Evolutionary conservation across 83 land plant species (phyloP), one percentile per base, ranked within the genome.

Genomic region (Thuja plicata): DNA sequence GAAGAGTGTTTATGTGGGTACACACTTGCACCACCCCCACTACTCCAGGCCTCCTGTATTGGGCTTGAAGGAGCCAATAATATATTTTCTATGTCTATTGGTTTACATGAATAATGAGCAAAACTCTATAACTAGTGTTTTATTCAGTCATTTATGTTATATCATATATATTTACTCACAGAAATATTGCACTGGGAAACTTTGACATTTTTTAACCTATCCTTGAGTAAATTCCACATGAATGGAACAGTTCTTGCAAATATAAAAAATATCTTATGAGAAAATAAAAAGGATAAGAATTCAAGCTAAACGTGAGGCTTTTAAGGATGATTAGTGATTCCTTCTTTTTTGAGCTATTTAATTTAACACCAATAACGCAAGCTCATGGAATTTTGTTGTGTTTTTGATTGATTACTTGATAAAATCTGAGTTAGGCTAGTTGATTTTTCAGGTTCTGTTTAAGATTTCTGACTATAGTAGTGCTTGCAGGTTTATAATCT

Each of bases 401-500:
- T 40, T 79, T 40, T 32, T 34, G n/a, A 8, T 80, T 46, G 35
- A 83, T n/a, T 30, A 83, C 15, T 45, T 27, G 55, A n/a, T 19
- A 52, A 27, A 0, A 46, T 46, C 16, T 83, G 12, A 45, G 55
- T 27, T 83, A 83, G 34, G 32, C 24, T 45, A 45, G 55, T n/a
- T 46, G 5, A 83, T 43, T 83, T 27, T 83, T 30, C 30, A 30
- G 52, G 15, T 83, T 46, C 52, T 46, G 54, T 46, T 83, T 46
- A 46, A 45, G 85, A 3, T n/a, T 27, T 46, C 55, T 83, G 55
- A 83, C 54, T 83, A 83, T 46, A 13, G 52, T n/a, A 13, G 85
- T 46, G 52, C 12, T 34, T 84, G 70, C 89, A 95, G 97, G 93
- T 95, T 24, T 95, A 94, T 82, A 95, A 95, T 90, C 86, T 95